Conservation (phyloP, 192 early-diverging fungal species). For the Coemansia sp. region DNA sequence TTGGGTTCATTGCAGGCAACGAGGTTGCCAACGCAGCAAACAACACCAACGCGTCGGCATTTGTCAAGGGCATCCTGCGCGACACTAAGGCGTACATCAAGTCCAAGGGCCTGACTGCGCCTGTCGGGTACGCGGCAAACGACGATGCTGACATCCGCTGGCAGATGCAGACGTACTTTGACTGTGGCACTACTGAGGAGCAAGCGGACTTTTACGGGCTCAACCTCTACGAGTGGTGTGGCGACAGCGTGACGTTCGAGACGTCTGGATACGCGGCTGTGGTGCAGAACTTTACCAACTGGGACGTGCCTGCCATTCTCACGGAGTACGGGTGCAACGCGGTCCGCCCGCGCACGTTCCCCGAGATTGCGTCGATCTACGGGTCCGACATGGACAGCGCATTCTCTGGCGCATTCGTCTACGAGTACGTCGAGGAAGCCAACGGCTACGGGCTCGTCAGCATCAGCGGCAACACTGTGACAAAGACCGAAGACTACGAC, state of each 20-base stretch:
- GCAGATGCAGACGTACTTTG: constrained; percentile 67
- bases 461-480: constrained; percentile 48
- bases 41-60: constrained; percentile 62
- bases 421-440: constrained; percentile 73
- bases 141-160: constrained; percentile 69
- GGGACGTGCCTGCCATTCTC: constrained; percentile 66
- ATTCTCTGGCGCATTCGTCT: constrained; percentile 73
- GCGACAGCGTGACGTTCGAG: constrained; percentile 57
- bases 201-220: constrained; percentile 72
- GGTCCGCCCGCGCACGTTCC: constrained; percentile 65
- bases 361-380: constrained; percentile 67
- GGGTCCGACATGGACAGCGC: constrained; percentile 63
- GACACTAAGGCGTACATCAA: constrained; percentile 66
- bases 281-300: constrained; percentile 60
- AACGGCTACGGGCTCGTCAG: constrained; percentile 74
- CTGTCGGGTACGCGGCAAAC: constrained; percentile 76
- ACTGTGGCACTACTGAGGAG: constrained; percentile 59
- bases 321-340: constrained; percentile 79
- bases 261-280: constrained; percentile 68
- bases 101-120: constrained; percentile 55
- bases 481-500: constrained; percentile 59
- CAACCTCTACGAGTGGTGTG: constrained; percentile 81
- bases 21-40: constrained; percentile 67
- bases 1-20: constrained; percentile 74
- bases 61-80: constrained; percentile 68